Conservation (phyloP, 2,329 filamentous ascomycete genomes). For the Thermoascus crustaceus region DNA sequence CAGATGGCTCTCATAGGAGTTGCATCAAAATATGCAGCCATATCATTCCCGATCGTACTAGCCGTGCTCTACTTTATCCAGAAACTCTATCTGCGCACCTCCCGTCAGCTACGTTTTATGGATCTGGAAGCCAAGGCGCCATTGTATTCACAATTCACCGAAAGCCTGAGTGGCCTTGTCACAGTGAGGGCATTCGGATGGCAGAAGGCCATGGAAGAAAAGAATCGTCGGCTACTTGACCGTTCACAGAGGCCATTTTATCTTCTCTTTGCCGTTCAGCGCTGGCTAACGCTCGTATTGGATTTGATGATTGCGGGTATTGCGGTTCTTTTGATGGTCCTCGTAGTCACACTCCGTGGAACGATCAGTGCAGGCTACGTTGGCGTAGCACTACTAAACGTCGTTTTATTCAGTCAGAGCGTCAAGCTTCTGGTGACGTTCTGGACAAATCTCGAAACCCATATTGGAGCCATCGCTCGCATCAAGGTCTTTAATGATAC, state of each 20-base stretch:
- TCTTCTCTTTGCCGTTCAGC: conserved; percentile 48
- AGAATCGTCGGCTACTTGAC: conserved; percentile 44
- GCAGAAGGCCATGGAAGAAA: conserved; percentile 37
- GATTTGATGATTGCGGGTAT: conserved; percentile 44
- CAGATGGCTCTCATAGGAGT: conserved; percentile 44
- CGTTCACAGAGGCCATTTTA: conserved; percentile 51
- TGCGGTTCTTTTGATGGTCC: conserved; percentile 41
- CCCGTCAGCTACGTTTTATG: conserved; percentile 51
- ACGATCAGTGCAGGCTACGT: conserved; percentile 42
- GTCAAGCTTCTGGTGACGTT: conserved; percentile 44
- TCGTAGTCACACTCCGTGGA: conserved; percentile 40
- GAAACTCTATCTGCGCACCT: conserved; percentile 52
- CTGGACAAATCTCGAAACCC: conserved; percentile 53
- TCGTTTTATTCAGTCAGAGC: conserved; percentile 46
- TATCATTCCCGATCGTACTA: conserved; percentile 44
- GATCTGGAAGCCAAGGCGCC: conserved; percentile 56
- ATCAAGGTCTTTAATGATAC: conserved; percentile 46
- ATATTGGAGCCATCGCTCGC: conserved; percentile 49
- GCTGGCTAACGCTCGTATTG: conserved; percentile 48
- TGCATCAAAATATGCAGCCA: conserved; percentile 40
- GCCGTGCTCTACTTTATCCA: conserved; percentile 45
- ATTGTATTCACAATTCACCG: conserved; percentile 50
- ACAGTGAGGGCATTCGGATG: conserved; percentile 53
- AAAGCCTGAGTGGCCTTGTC: conserved; percentile 47
- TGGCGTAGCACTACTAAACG: conserved; percentile 46